phyloP scores from a whole-genome alignment of 306 rosid genomes.

The Gleditsia sinensis region DNA sequence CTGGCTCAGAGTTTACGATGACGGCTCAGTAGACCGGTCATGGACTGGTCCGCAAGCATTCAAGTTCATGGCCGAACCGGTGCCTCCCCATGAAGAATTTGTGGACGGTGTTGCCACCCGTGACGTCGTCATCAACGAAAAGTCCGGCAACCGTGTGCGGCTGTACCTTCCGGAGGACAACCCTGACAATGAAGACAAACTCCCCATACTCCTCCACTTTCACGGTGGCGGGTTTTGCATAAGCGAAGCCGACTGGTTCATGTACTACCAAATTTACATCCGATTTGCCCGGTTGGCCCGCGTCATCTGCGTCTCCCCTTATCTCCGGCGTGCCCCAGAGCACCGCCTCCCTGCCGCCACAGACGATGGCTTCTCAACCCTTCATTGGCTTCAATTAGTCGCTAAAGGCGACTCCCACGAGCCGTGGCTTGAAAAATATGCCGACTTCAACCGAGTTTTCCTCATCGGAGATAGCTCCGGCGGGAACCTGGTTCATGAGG shows the following conservation, averaged over 20 bases:
- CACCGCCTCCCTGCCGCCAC: conserved; percentile 58
- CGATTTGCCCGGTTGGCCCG: conserved; percentile 34
- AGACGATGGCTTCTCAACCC: conserved; percentile 45
- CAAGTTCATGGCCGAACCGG: conserved; percentile 53
- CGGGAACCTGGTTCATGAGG: conserved; percentile 52
- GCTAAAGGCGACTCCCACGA: conserved; percentile 33
- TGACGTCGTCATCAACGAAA: conserved; percentile 31
- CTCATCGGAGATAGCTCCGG: conserved; percentile 71
- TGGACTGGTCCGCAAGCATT: conserved; percentile 52
- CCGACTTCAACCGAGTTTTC: conserved; percentile 52
- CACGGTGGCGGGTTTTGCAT: conserved; percentile 75
- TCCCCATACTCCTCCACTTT: conserved; percentile 54
- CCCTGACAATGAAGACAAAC: conserved; percentile 5
- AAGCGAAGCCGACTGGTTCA: conserved; percentile 58
- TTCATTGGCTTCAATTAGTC: conserved; percentile 48
- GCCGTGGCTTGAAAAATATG: conserved; percentile 32
- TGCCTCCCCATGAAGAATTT: conserved; percentile 46
- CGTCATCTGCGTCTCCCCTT: conserved; percentile 50
- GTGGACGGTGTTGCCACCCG: conserved; percentile 48
- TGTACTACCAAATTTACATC: conserved; percentile 51
- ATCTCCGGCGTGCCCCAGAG: conserved; percentile 54
- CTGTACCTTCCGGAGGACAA: conserved; percentile 48
- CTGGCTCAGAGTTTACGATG: conserved; percentile 54
- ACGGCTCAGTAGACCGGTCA: conserved; percentile 62
- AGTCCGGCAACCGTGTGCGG: conserved; percentile 39